A percentile compares a stretch with the other conserved stretches of the same genome.
These are phyloP conservation scores for Pyrenophora teres DNA, from an alignment of 2,329 filamentous ascomycete genomes.

Conservation along the genomic window DNA sequence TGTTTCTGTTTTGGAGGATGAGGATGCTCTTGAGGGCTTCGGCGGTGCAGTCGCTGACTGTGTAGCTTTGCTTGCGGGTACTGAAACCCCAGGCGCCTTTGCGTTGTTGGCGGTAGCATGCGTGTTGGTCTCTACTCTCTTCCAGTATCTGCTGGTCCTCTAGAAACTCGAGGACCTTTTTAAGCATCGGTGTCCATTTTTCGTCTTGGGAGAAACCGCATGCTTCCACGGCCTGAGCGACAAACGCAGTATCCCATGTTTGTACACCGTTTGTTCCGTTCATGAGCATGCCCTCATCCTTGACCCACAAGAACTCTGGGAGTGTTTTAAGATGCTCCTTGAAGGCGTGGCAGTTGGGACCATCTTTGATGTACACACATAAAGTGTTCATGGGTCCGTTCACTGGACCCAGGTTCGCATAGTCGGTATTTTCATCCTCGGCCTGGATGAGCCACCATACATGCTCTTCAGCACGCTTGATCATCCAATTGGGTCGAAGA, in stretches of 20 bases:
- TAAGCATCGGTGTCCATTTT: slow-evolving; percentile 81
- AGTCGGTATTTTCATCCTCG: slow-evolving; percentile 93
- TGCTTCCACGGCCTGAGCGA: slow-evolving; percentile 80
- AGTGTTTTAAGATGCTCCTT: slow-evolving; percentile 78
- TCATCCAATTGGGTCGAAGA: slow-evolving; percentile 68
- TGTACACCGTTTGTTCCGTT: slow-evolving; percentile 99
- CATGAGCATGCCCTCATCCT: slow-evolving; percentile 86
- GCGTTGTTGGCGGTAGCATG: slow-evolving; percentile 85
- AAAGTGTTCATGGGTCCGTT: slow-evolving; percentile 91
- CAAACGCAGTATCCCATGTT: slow-evolving; percentile 92
- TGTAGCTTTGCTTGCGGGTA: slow-evolving; percentile 89
- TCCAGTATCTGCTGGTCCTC: slow-evolving; percentile 91
- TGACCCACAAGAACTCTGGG: slow-evolving; percentile 89
- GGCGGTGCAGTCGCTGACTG: slow-evolving; percentile 91
- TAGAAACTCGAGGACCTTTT: slow-evolving; percentile 80
- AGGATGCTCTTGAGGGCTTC: slow-evolving; percentile 89
- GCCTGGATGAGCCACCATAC: slow-evolving; percentile 81
- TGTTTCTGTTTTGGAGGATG: slow-evolving; percentile 75
- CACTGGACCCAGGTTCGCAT: slow-evolving; percentile 82
- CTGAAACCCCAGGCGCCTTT: slow-evolving; percentile 98
- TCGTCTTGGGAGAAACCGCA: slow-evolving; percentile 77
- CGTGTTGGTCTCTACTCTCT: slow-evolving; percentile 74
- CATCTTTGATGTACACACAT: slow-evolving; percentile 81
- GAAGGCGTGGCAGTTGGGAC: slow-evolving; percentile 72
- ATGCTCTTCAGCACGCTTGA: slow-evolving; percentile 77